These are phyloP conservation scores for Porodaedalea pini DNA, from an alignment of 1,284 basidiomycete genomes.

Conservation along the genomic window DNA sequence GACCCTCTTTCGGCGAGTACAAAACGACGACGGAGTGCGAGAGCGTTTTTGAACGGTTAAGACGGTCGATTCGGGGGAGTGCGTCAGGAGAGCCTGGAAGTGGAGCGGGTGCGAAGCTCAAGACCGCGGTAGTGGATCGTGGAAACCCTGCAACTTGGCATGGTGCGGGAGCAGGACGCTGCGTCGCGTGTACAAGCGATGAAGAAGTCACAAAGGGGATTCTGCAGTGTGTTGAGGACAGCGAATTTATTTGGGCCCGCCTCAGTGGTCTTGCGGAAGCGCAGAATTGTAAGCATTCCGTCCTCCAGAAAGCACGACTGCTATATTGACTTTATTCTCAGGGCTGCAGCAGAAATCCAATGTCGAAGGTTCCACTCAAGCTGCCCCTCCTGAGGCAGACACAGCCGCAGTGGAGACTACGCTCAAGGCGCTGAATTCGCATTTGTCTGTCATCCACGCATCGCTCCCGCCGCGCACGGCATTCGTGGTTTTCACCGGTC, in stretches of 20 bases:
- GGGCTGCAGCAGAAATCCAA: slow-evolving; percentile 33
- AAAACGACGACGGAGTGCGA: slow-evolving; percentile 68
- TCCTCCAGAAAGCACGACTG: neutral
- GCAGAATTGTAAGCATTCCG: slow-evolving; percentile 63
- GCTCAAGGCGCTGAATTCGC: slow-evolving; percentile 52
- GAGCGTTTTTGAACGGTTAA: slow-evolving; percentile 81
- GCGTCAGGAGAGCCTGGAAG: slow-evolving; percentile 39
- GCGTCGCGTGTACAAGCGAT: slow-evolving; percentile 70
- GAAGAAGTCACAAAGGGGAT: slow-evolving; percentile 71
- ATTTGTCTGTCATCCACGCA: slow-evolving; percentile 60
- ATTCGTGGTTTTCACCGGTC: slow-evolving; percentile 80
- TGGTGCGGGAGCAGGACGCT: slow-evolving; percentile 74
- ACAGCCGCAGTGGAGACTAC: slow-evolving; percentile 26
- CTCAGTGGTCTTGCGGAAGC: slow-evolving; percentile 74
- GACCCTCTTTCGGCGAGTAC: slow-evolving; percentile 82
- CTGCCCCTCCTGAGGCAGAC: slow-evolving; percentile 28
- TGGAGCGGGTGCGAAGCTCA: slow-evolving; percentile 24
- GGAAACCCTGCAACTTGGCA: slow-evolving; percentile 80
- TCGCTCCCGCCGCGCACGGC: slow-evolving; percentile 76
- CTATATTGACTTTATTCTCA: neutral
- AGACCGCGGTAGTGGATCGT: slow-evolving; percentile 77
- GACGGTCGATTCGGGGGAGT: slow-evolving; percentile 41
- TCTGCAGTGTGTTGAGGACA: slow-evolving; percentile 40
- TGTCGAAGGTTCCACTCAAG: slow-evolving; percentile 30
- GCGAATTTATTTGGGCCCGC: slow-evolving; percentile 80